These are phyloP conservation scores for Paralagenidium karlingii DNA, from an alignment of 352 stramenopile species.

Conservation along the genomic window DNA sequence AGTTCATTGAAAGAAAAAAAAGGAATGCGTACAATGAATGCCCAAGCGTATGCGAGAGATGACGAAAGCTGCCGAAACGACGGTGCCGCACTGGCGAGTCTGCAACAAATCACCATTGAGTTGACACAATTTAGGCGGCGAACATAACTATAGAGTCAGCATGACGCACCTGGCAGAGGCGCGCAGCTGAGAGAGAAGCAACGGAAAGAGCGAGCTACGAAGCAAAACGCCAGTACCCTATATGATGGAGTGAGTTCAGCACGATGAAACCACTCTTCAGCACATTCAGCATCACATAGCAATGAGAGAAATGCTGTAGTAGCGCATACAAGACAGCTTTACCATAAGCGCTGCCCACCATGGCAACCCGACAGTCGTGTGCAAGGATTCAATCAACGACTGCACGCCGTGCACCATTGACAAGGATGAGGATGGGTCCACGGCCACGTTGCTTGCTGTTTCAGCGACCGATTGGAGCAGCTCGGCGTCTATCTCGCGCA, in stretches of 20 bases:
- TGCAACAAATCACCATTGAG: too few species aligned
- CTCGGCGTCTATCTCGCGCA: too few species aligned
- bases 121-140: too few species aligned
- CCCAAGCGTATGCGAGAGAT: too few species aligned
- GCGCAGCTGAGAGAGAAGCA: conserved; percentile 55
- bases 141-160: too few species aligned
- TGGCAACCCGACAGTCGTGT: conserved; percentile 47
- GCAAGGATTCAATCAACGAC: conserved; percentile 37
- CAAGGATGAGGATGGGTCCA: too few species aligned
- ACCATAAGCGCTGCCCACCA: conserved; percentile 68
- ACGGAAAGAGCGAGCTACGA: conserved; percentile 48
- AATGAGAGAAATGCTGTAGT: background rate
- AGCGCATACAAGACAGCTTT: background rate
- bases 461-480: too few species aligned
- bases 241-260: background rate
- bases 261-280: background rate
- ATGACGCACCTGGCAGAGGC: background rate
- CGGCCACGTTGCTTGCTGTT: too few species aligned
- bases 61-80: too few species aligned
- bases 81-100: too few species aligned
- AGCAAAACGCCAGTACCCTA: conserved; percentile 50
- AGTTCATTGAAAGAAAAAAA: background rate
- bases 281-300: background rate
- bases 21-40: too few species aligned
- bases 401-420: conserved; percentile 47